Evolutionary conservation across 139 green algal genomes (phyloP), one percentile per base, ranked within the genome.

Genomic region (Picochlorum sp.): DNA sequence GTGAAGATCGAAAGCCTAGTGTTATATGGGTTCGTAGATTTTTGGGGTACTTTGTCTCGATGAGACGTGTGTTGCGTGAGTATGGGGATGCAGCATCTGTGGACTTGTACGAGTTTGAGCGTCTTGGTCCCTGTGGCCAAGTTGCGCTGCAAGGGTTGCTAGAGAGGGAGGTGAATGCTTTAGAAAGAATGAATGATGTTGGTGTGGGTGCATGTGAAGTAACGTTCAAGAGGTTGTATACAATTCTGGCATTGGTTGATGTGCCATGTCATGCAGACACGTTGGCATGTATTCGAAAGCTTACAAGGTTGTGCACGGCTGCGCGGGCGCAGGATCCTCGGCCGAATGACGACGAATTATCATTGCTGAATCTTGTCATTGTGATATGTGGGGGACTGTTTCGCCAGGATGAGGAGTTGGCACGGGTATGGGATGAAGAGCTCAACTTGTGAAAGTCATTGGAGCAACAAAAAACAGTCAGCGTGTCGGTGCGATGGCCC

Each of bases 321-420:
- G 61, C 76, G 58, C 71, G 82, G 9, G 57, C 67, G 11, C 16
- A 6, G 8, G 37, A 82, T 45, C 37, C n/a, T 3, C 11, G 4
- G 2, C 23, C 11, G 2, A 52, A 28, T 4, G 78, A 87, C 65
- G 59, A 72, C 0, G 47, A 72, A 18, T 72, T 92, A 47, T 56
- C 82, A 4, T 62, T 71, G 34, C 61, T 92, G 8, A 92, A 94
- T 68, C 74, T 95, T 20, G 26, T 95, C 18, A 78, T 91, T 10
- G 75, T 72, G 3, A 64, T 95, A 13, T 79, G 78, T 34, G 87
- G 87, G 2, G 79, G 64, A 0, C 92, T 87, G 67, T 94, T 95
- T 75, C 72, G 83, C 2, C 87, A 94, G 75, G 86, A 90, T 63
- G 80, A 84, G 51, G 30, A 67, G 37, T 70, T 91, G 50, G 70